Base-by-base conservation (phyloP, 345 rosid genomes). In the Populus ilicifolia region DNA sequence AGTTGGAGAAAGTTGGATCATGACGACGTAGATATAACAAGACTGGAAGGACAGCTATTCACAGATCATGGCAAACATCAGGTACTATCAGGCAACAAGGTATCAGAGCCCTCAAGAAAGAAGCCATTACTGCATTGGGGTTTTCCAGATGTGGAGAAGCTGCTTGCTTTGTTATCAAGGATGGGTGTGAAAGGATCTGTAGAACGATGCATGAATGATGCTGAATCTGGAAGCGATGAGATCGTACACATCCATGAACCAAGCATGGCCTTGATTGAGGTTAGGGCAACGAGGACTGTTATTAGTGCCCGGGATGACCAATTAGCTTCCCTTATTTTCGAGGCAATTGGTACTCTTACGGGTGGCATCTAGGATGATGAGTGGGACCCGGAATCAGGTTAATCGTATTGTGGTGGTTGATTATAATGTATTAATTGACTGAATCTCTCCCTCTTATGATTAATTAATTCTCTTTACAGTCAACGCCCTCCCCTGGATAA, bases 11-110 rank as follows among this genome's bases (percentile, higher is more conserved):
- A 76, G 38, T 71, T 83, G 59, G 81, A 78, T 78, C 80, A 75
- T 36, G 75, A 85, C 46, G 86, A 80, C 75, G 18, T 77, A 65
- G 83, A 84, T 39, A 79, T 89, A 69, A 70, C 93, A 11, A 86
- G 97, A 80, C 78, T 95, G 76, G 86, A 85, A 20, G 99, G 96
- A 16, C 88, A 85, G 80, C 81, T 95, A 5, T 8, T 78, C n/a
- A 75, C 90, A 76, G 69, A 84, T 50, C 78, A 80, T 52, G 89
- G 93, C 59, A 89, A 87, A 81, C 80, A 76, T 61, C 77, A 50
- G 78, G 74, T 95, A 52, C 79, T 88, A 74, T 61, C 82, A 4
- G 82, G 84, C 43, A 66, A 83, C 78, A 78, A 83, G 50, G 81
- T 35, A 25, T 81, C 78, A 35, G 67, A 41, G 68, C 62, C 84